phyloP scores from a whole-genome alignment of 192 early-diverging fungal species.

The Spinellus fusiger region DNA sequence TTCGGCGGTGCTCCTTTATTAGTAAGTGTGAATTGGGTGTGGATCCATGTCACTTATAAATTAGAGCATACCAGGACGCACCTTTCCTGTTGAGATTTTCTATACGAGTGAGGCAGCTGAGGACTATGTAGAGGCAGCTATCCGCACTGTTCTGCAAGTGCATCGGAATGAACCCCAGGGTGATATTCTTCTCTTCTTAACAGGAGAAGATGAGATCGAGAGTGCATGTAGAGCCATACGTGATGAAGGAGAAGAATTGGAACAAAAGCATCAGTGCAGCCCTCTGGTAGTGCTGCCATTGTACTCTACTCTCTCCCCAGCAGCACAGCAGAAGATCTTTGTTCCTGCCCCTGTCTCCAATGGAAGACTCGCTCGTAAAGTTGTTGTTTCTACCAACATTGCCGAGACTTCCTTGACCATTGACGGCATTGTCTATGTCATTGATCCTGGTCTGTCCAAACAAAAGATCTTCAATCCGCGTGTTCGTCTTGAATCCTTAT shows the following conservation, averaged over 20 bases:
- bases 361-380: conserved; percentile 83
- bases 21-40: conserved; percentile 83
- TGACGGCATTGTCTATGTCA: conserved; percentile 98
- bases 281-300: conserved; percentile 79
- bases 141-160: conserved; percentile 90
- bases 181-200: conserved; percentile 93
- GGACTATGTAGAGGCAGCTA: conserved; percentile 96
- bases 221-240: conserved; percentile 84
- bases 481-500: conserved; percentile 87
- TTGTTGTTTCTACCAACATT: conserved; percentile 94
- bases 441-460: conserved; percentile 96
- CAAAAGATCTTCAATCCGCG: conserved; percentile 98
- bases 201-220: conserved; percentile 98
- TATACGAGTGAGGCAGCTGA: conserved; percentile 94
- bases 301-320: conserved; percentile 87
- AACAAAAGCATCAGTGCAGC: conserved; percentile 51
- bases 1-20: conserved; percentile 93
- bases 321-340: conserved; percentile 89
- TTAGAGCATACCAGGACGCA: conserved; percentile 89
- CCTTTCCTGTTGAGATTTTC: conserved; percentile 87
- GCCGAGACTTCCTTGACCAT: conserved; percentile 98
- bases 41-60: conserved; percentile 94
- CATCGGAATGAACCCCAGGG: conserved; percentile 87
- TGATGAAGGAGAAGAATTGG: conserved; percentile 65
- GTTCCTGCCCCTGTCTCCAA: conserved; percentile 74